Evolutionary conservation across 257 asterid species (phyloP).

Genomic region (Forsythia suspensa): DNA sequence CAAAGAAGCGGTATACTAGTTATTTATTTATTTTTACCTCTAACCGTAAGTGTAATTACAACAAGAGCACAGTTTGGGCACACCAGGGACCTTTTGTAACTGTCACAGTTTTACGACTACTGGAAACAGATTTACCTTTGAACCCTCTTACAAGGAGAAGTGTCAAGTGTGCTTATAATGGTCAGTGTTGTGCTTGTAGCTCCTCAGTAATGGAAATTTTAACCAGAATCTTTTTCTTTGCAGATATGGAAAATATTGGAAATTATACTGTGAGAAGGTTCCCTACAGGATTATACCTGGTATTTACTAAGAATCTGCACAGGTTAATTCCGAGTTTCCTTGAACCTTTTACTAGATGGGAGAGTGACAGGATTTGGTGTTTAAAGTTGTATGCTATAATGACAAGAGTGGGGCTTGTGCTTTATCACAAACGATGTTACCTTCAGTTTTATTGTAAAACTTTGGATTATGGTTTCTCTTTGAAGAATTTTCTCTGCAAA

Average conservation of each 20-base stretch:
- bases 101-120: background rate
- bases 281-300: conserved; percentile 76
- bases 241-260: conserved; percentile 98
- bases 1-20: too few species aligned
- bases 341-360: background rate
- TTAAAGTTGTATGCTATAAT: background rate
- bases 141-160: background rate
- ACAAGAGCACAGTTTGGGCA: background rate
- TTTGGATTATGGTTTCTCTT: background rate
- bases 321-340: background rate
- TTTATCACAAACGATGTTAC: background rate
- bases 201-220: background rate
- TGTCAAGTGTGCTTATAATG: background rate
- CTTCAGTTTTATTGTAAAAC: background rate
- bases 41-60: background rate
- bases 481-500: background rate
- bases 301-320: conserved; percentile 47
- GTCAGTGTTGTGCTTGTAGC: background rate
- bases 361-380: background rate
- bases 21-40: too few species aligned
- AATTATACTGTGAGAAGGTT: conserved; percentile 84
- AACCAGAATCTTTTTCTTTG: conserved; percentile 17
- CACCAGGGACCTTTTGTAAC: too few species aligned
- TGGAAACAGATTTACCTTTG: background rate
- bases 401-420: background rate